A percentile compares a stretch with the other conserved stretches of the same genome.
Conservation (phyloP, 805 yeast species). For the Kluyveromyces wickerhamii region DNA sequence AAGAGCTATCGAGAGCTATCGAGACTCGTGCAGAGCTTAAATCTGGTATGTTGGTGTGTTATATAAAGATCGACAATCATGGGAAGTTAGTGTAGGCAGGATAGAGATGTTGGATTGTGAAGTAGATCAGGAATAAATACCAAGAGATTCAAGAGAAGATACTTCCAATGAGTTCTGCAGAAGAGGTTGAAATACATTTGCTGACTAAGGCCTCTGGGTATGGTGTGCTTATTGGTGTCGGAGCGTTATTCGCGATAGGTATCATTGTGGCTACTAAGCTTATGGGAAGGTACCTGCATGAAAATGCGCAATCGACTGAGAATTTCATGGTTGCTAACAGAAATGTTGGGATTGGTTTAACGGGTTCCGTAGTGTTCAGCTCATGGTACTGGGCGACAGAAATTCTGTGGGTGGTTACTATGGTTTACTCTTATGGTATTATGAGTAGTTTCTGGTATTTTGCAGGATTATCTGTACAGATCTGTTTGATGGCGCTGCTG, state of each 20-base stretch:
- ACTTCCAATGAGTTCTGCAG: not conserved
- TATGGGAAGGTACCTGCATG: constrained; percentile 30
- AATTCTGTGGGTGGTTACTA: constrained; percentile 25
- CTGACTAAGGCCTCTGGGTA: constrained; percentile 16
- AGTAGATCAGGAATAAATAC: no score
- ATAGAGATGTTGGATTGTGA: no score
- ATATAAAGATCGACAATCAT: no score
- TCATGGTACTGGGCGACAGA: constrained; percentile 33
- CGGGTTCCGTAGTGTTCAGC: constrained; percentile 37
- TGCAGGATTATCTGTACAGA: constrained; percentile 22
- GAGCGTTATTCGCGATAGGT: constrained; percentile 38
- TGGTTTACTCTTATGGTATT: constrained; percentile 27
- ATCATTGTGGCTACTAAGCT: constrained; percentile 35
- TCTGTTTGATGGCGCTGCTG: constrained; percentile 30
- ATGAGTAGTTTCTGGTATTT: constrained; percentile 27
- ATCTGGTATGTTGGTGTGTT: no score
- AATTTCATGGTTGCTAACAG: constrained; percentile 40
- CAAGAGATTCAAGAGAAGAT: no score
- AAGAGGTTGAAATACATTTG: not conserved
- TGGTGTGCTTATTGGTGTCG: constrained; percentile 30
- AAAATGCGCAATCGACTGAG: constrained; percentile 26
- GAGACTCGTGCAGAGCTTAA: no score
- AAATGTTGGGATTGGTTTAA: constrained; percentile 36
- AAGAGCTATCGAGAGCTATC: no score
- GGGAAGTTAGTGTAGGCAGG: no score